Conservation (phyloP, 257 asterid genomes). For the Fraxinus americana region DNA sequence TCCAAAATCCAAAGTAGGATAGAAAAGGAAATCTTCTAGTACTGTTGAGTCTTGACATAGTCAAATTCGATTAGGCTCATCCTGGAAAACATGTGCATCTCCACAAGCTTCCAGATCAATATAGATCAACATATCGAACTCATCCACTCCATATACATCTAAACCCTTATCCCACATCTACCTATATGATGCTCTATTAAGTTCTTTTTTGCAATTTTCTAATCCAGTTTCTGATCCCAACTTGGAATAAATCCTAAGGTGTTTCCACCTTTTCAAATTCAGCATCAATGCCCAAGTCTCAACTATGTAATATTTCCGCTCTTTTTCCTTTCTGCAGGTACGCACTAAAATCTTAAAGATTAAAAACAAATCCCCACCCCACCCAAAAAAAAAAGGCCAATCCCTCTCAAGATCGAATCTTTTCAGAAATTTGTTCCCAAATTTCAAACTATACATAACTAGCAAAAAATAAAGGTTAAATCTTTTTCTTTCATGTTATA, state of each 20-base stretch:
- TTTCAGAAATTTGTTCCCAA: constrained; percentile 19
- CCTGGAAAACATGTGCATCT: constrained; percentile 13
- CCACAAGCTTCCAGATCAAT: background rate
- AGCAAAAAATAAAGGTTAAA: too few species aligned
- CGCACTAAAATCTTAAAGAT: constrained; percentile 5
- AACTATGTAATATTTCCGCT: background rate
- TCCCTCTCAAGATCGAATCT: constrained; percentile 22
- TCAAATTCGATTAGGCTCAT: constrained; percentile 14
- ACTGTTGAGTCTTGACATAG: background rate
- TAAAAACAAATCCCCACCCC: constrained; percentile 23
- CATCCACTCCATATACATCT: constrained; percentile 20
- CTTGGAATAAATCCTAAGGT: constrained; percentile 14
- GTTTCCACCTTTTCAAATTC: constrained; percentile 13
- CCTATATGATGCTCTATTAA: constrained; percentile 5
- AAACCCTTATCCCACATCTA: background rate
- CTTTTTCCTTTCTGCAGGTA: constrained; percentile 1
- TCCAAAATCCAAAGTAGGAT: background rate
- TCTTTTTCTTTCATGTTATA: background rate
- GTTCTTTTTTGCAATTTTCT: constrained; percentile 8
- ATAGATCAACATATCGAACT: constrained; percentile 23
- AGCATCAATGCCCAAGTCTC: constrained; percentile 24
- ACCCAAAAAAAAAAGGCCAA: constrained; percentile 3
- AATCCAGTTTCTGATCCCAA: constrained; percentile 13
- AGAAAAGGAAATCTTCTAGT: background rate
- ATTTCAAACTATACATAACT: constrained; percentile 16